phyloP scores from a whole-genome alignment of 2,329 filamentous ascomycete species.

The Pyrenochaeta sp. region DNA sequence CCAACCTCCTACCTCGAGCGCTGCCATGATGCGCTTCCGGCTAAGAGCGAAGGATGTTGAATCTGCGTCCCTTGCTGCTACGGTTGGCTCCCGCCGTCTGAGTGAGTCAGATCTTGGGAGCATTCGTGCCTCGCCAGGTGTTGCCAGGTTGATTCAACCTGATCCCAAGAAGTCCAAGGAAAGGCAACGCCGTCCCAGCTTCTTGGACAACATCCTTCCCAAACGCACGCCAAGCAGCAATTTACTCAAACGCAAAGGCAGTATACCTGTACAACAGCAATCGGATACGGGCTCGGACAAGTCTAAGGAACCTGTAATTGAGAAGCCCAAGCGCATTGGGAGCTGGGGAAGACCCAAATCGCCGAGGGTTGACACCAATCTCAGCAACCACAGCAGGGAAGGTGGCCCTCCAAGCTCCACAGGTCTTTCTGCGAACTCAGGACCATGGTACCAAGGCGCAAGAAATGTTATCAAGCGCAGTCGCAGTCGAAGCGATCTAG shows the following conservation, averaged over 20 bases:
- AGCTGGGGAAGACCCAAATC: conserved; percentile 53
- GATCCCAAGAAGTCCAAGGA: conserved; percentile 48
- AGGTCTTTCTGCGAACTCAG: conserved; percentile 41
- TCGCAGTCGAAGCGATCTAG: conserved; percentile 66
- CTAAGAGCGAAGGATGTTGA: conserved; percentile 61
- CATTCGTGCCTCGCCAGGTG: conserved; percentile 63
- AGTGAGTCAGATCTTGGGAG: conserved; percentile 70
- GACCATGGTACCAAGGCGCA: conserved; percentile 46
- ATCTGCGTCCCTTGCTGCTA: conserved; percentile 66
- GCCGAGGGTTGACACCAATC: conserved; percentile 49
- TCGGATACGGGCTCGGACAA: conserved; percentile 34
- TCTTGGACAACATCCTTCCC: conserved; percentile 56
- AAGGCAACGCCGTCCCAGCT: conserved; percentile 59
- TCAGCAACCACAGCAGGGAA: conserved; percentile 59
- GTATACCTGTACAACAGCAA: conserved; percentile 41
- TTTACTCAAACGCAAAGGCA: conserved; percentile 58
- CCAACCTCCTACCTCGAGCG: conserved; percentile 62
- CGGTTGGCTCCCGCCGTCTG: conserved; percentile 72
- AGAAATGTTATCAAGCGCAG: conserved; percentile 58
- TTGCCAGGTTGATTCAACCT: conserved; percentile 67
- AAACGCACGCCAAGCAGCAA: conserved; percentile 54
- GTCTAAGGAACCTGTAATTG: conserved; percentile 38
- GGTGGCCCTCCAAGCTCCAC: conserved; percentile 59
- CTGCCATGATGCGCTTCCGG: conserved; percentile 62
- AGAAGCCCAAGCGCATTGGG: conserved; percentile 50